Evolutionary conservation across 208 protist genomes (phyloP).

Genomic region (Trypanosoma brucei): DNA sequence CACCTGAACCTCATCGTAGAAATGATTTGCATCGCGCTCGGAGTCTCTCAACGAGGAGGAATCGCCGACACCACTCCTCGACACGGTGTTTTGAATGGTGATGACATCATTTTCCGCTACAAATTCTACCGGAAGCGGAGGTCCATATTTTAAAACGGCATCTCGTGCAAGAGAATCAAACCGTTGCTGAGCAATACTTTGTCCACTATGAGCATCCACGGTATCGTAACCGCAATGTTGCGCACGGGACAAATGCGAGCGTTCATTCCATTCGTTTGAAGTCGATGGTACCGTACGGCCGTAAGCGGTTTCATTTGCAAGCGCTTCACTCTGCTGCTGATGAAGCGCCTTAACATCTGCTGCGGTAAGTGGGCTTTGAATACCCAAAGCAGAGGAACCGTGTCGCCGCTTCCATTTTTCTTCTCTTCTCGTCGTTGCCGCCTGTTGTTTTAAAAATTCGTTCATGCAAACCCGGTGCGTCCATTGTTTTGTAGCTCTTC

Average conservation of each 20-base stretch:
- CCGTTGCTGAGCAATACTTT: constrained; percentile 57
- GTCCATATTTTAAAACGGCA: constrained; percentile 68
- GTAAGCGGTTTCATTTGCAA: neutral
- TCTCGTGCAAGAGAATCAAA: constrained; percentile 61
- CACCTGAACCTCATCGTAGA: constrained; percentile 68
- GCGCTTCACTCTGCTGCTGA: neutral
- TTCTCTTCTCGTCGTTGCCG: neutral
- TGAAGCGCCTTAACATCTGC: neutral
- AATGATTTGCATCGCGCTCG: constrained; percentile 31
- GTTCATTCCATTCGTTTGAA: neutral
- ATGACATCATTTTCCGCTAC: constrained; percentile 47
- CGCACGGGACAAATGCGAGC: neutral
- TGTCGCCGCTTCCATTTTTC: neutral
- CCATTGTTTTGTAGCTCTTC: constrained; percentile 12
- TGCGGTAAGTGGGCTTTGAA: neutral
- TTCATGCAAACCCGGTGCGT: constrained; percentile 13
- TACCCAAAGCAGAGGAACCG: neutral
- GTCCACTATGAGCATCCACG: constrained; percentile 44
- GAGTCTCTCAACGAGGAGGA: constrained; percentile 15
- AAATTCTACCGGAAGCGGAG: constrained; percentile 74
- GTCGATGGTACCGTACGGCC: neutral
- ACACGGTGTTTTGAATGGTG: neutral
- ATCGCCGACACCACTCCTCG: neutral
- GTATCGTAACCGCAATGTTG: constrained; percentile 29
- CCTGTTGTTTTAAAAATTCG: neutral